Base-by-base conservation (phyloP, 805 yeast genomes). In the Saccharomyces paradoxus region DNA sequence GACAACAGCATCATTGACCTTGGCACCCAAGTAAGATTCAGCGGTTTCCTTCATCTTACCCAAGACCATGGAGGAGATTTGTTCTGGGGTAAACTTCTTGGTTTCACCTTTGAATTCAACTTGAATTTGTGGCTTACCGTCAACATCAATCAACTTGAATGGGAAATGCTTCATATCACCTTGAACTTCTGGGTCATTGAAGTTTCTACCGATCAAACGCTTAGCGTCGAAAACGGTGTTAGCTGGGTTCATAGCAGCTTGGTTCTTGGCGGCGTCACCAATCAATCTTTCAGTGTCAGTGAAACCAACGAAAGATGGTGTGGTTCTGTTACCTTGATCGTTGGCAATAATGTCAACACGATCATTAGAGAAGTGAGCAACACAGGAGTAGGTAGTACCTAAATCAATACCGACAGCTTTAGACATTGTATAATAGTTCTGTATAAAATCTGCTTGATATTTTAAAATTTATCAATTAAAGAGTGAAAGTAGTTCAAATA, bases 201-300 rank as follows among this genome's bases (percentile, higher is more conserved):
- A 80, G 72, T 76, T 82, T 79, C 82, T 81, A 75, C 85, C 86
- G 71, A 91, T 91, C 71, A 91, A 82, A 78, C 97, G 87, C 80
- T 91, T 91, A 67, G 96, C 96, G 68, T 91, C 97, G 68, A 91
- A 91, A 58, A 91, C 91, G 48, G 97, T 91, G 81, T 91, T 91
- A 57, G 77, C 63, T 53, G 97, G 97, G 78, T 92, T 92, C 84
- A 91, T 87, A 62, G 97, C 96, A 55, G 96, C 96, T 78, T 92
- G 97, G 76, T 92, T 91, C 84, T 92, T 92, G 58, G 97, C 98
- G 64, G 97, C 96, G 76, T 90, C 97, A 74, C 97, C 97, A 65
- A 90, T 90, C 67, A 90, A 80, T 77, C 97, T 86, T 78, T 92
- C 98, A 46, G 91, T 81, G 70, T 89, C 97, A 30, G 96, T 89